A percentile compares a stretch with the other conserved stretches of the same genome.
These are phyloP conservation scores for Strobilomyces dryophilus DNA, from an alignment of 768 basidiomycete species.

Conservation along the genomic window DNA sequence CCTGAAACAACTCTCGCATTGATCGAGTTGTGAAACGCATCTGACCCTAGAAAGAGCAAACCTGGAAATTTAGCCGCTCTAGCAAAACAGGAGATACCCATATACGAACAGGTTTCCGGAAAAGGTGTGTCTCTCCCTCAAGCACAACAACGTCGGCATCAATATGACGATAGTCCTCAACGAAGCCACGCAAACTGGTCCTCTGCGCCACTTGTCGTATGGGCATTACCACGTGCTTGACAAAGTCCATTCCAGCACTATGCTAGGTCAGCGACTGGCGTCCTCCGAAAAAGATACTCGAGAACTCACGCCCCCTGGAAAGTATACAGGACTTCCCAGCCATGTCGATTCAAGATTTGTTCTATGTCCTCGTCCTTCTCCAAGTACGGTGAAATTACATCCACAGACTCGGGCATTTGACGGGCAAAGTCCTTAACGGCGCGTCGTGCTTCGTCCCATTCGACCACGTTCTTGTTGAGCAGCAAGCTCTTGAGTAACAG, in stretches of 20 bases:
- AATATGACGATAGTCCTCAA: conserved; percentile 34
- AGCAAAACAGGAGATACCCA: neutral
- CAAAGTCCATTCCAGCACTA: conserved; percentile 37
- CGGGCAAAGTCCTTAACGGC: conserved; percentile 17
- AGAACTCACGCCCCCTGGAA: conserved; percentile 37
- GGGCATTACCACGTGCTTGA: conserved; percentile 36
- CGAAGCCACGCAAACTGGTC: conserved; percentile 33
- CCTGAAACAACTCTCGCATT: conserved; percentile 19
- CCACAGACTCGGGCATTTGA: conserved; percentile 16
- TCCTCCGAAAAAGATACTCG: neutral
- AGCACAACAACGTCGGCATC: conserved; percentile 36
- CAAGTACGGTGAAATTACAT: conserved; percentile 4
- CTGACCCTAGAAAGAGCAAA: conserved; percentile 15
- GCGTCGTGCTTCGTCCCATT: conserved; percentile 27
- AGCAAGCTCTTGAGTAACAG: conserved; percentile 19
- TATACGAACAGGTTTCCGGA: conserved; percentile 22
- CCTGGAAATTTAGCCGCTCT: neutral
- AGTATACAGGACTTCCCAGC: conserved; percentile 39
- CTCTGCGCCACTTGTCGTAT: conserved; percentile 32
- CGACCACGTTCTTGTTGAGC: conserved; percentile 21
- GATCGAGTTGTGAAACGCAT: conserved; percentile 24
- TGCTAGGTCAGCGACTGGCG: conserved; percentile 9
- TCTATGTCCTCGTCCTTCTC: conserved; percentile 29
- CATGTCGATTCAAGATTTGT: conserved; percentile 28
- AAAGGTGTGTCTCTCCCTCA: conserved; percentile 37